phyloP scores from a whole-genome alignment of 176 grass and related monocot species.

The Oryza nivara region DNA sequence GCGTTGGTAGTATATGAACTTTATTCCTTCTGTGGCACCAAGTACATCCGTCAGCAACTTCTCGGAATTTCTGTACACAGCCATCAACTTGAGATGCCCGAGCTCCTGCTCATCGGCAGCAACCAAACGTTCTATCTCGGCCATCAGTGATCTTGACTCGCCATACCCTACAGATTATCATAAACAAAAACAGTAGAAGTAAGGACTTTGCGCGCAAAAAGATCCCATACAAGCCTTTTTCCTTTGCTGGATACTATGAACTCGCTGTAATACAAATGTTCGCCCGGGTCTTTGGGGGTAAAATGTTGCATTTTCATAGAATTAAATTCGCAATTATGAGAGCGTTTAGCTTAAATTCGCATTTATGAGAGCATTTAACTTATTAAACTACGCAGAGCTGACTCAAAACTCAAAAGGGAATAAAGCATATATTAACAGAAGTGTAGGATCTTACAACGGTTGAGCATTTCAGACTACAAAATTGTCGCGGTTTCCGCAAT shows the following conservation, averaged over 20 bases:
- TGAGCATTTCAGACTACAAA: background rate
- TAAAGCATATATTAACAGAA: background rate
- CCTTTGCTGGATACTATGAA: background rate
- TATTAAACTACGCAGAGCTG: constrained; percentile 9
- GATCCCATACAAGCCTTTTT: constrained; percentile 11
- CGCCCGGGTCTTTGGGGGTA: background rate
- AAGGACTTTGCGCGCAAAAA: background rate
- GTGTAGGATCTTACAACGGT: background rate
- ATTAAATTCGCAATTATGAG: background rate
- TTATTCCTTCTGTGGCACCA: constrained; percentile 68
- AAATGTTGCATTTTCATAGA: background rate
- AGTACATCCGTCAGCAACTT: constrained; percentile 74
- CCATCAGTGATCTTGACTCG: constrained; percentile 86
- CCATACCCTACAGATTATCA: constrained; percentile 75
- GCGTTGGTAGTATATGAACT: constrained; percentile 67
- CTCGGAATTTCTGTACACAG: constrained; percentile 79
- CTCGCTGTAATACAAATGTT: background rate
- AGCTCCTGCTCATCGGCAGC: constrained; percentile 51
- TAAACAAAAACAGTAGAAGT: background rate
- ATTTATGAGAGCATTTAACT: background rate
- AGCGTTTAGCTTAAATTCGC: background rate
- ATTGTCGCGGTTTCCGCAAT: constrained; percentile 14
- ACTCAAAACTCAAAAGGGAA: constrained; percentile 26
- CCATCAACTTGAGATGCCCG: constrained; percentile 70
- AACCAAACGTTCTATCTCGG: constrained; percentile 57